These are phyloP conservation scores for Prorocentrum cordatum DNA, from an alignment of 169 alveolate genomes.

Conservation along the genomic window DNA sequence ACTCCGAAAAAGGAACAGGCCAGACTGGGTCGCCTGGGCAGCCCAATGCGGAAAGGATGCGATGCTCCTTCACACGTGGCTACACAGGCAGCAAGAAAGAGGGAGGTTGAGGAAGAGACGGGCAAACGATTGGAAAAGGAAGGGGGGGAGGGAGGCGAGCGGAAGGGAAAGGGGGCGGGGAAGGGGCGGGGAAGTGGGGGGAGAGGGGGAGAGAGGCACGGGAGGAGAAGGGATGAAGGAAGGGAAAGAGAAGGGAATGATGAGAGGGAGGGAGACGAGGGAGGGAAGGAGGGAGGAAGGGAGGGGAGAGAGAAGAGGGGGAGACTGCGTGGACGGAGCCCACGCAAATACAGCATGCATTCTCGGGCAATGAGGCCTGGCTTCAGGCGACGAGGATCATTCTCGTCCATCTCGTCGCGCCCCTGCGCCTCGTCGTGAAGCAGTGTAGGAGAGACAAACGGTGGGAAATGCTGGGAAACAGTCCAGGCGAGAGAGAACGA, in stretches of 20 bases:
- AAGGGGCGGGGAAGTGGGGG: neutral
- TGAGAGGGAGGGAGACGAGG: neutral
- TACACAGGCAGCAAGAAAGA: no score
- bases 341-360: neutral
- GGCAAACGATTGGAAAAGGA: neutral
- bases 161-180: slow-evolving; percentile 2
- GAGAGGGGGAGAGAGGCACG: neutral
- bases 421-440: no score
- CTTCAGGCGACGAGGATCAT: slow-evolving; percentile 73
- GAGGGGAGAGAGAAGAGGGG: neutral
- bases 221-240: neutral
- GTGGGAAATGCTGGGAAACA: neutral
- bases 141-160: neutral
- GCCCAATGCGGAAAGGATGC: no score
- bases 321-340: neutral
- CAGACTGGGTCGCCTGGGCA: no score
- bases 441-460: neutral
- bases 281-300: neutral
- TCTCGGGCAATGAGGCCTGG: slow-evolving; percentile 15
- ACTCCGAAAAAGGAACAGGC: no score
- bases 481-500: neutral
- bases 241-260: no score
- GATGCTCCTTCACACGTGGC: no score
- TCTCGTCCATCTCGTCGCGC: slow-evolving; percentile 32
- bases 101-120: neutral